Conservation (phyloP, 371 early-diverging fungal genomes). For the Mucor racemosus region DNA sequence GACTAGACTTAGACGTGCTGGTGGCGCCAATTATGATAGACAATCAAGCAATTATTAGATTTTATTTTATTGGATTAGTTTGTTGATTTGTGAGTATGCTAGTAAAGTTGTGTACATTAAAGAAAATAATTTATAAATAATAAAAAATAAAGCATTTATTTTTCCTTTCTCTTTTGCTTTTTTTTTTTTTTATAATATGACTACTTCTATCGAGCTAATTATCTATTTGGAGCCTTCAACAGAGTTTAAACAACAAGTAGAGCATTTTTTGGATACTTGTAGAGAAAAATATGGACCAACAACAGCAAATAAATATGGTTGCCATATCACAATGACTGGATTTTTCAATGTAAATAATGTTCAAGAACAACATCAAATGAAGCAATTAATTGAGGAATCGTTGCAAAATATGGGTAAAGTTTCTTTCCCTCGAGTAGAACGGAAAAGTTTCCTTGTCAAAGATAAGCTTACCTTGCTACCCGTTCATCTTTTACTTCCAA, state of each 20-base stretch:
- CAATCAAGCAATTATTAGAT: constrained; percentile 55
- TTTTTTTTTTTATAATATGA: neutral
- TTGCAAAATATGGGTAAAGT: neutral
- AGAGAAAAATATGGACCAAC: constrained; percentile 13
- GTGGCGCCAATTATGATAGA: constrained; percentile 76
- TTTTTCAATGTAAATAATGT: constrained; percentile 28
- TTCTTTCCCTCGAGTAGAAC: neutral
- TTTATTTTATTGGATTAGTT: neutral
- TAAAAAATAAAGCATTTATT: constrained; percentile 6
- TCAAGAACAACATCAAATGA: constrained; percentile 6
- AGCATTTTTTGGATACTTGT: constrained; percentile 25
- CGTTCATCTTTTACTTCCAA: constrained; percentile 36
- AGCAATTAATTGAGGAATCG: constrained; percentile 1
- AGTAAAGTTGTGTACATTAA: constrained; percentile 4
- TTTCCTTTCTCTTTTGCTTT: neutral
- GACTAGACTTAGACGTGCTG: constrained; percentile 64
- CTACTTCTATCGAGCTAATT: constrained; percentile 29
- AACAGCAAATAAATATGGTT: constrained; percentile 39
- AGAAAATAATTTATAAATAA: neutral
- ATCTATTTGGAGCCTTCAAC: constrained; percentile 41
- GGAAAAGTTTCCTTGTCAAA: constrained; percentile 11
- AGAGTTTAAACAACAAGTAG: constrained; percentile 18
- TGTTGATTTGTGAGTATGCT: constrained; percentile 3
- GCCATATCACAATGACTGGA: constrained; percentile 43
- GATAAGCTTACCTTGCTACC: constrained; percentile 12